Base-by-base conservation (phyloP, 108 stramenopile species). In the Chaetoceros muelleri region DNA sequence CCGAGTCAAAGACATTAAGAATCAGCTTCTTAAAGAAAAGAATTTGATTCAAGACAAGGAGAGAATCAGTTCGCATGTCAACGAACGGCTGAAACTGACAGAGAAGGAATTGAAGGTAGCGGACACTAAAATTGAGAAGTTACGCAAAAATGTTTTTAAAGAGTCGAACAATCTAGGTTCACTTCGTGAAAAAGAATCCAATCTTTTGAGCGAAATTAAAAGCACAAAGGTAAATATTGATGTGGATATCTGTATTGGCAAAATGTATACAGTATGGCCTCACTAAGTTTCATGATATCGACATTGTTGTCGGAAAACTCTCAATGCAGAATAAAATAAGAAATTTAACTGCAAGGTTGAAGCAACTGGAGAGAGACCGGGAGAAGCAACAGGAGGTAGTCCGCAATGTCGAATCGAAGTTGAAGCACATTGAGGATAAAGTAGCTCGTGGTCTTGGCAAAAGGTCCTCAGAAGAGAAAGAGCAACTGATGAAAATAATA, bases 361-460 rank as follows among this genome's bases (percentile, higher is more conserved):
- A 56, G 52, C 57, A 64, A 21, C 70, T 93, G 27, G 90, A 90
- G 31, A 51, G 46, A 17, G 80, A 87, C 56, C 50, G 61, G 44
- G 31, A 66, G 26, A 60, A 80, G n/a, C 90, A 93, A 61, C 60
- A 76, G 52, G 87, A 90, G 76, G 72, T 93, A 8, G 47, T 90
- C 28, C 83, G 85, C 67, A 79, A 77, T 48, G 85, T 82, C 27
- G 87, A 87, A 69, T 90, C 87, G 61, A 81, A 93, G 70, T 82
- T 90, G 19, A 81, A 89, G 62, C 80, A 79, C 53, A 81, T 85
- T 66, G 87, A 86, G 62, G 63, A 79, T 46, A 87, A 88, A 52
- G 77, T 93, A 25, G 85, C 87, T 5, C 76, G 85, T n/a, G 90
- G 81, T 48, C 71, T 81, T 27, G 90, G 90, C 18, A 77, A 83